Evolutionary conservation across 768 basidiomycete genomes (phyloP), one percentile per base, ranked within the genome.

Genomic region (Mycena belliarum): DNA sequence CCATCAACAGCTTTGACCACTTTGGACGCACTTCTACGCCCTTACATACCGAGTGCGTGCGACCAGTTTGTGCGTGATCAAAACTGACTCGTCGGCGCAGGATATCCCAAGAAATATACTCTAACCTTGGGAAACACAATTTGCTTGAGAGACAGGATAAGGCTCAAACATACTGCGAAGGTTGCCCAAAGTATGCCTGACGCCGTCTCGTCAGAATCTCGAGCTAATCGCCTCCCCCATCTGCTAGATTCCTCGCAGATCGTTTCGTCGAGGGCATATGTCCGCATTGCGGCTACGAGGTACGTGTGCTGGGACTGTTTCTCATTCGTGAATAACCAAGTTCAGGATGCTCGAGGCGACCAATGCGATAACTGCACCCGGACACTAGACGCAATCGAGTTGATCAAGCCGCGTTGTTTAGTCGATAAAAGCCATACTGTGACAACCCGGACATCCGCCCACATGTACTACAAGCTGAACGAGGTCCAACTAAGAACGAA

Each of bases 261-360:
- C 89, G 97, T 52, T 98, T 90, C 73, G 95, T 98, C 0, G 96
- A 98, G 72, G 97, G 97, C n/a, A 93, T 85, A 32, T 99, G 97
- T 69, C 97, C 97, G 1, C 82, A 97, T 72, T 98, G 97, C 69
- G 83, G 82, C 46, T 94, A 87, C 62, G 89, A 94, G 57, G 91
- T 91, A 58, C 63, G 82, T 67, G 14, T 24, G 6, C 21, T 10
- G 26, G 44, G 20, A 24, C 23, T 50, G 49, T 51, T 37, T 32
- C 18, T 23, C 1, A 35, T 26, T 42, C 20, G 15, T 57, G 23
- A 7, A 41, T 43, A 61, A 25, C 7, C 20, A 23, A 28, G 6
- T 20, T 25, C 54, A 93, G 89, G 97, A 98, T 66, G 97, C 96
- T 32, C 90, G 97, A 33, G 97, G 97, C 9, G 97, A 99, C 71